phyloP scores from a whole-genome alignment of 345 rosid genomes.

The Erucastrum elatum region DNA sequence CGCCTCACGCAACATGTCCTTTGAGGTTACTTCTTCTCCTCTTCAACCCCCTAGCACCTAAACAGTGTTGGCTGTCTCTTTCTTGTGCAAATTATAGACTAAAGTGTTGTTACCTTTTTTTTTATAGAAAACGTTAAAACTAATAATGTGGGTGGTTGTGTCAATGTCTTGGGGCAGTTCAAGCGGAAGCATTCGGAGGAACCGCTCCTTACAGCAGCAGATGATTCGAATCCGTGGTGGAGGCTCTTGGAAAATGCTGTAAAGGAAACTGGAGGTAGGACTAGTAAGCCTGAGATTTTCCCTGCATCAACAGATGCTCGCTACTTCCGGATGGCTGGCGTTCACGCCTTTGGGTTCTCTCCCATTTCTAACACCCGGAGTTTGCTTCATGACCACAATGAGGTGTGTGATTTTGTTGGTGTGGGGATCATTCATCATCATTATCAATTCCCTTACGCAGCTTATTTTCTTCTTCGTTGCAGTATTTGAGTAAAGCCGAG shows the following conservation, averaged over 20 bases:
- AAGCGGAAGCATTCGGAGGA: not conserved
- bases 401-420: constrained; percentile 35
- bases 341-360: constrained; percentile 89
- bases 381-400: constrained; percentile 91
- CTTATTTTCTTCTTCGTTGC: constrained; percentile 35
- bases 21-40: not conserved
- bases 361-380: constrained; percentile 89
- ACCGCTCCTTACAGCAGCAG: constrained; percentile 61
- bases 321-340: constrained; percentile 61
- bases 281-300: constrained; percentile 77
- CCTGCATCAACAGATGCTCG: constrained; percentile 90
- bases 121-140: too few species aligned
- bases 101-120: too few species aligned
- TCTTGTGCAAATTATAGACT: too few species aligned
- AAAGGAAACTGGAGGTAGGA: constrained; percentile 65
- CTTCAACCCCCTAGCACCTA: not conserved
- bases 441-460: not conserved
- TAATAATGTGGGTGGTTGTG: too few species aligned
- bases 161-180: too few species aligned
- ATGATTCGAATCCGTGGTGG: constrained; percentile 90
- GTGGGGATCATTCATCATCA: not conserved
- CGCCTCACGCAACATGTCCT: not conserved
- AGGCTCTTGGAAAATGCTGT: constrained; percentile 71
- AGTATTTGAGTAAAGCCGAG: constrained; percentile 78
- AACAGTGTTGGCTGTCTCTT: not conserved